Base-by-base conservation (phyloP, 768 basidiomycete species). In the Termitomyces sp. region DNA sequence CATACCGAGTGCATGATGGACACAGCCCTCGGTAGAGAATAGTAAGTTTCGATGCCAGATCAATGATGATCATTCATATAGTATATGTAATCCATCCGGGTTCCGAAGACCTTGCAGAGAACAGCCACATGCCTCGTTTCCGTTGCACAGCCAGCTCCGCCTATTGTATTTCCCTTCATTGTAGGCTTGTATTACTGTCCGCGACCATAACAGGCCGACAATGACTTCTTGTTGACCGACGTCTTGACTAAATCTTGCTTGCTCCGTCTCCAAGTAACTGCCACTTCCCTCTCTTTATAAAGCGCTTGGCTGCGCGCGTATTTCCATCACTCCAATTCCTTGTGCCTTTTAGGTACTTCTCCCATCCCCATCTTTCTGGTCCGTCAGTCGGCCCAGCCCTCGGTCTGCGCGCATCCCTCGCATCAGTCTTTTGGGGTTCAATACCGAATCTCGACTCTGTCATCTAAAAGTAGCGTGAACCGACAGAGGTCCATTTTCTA, bases 371-470 rank as follows among this genome's bases (percentile, higher is more conserved):
- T 57, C 49, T 44, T 55, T 39, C 31, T 12, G 34, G 18, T 47
- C 55, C 36, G 37, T 48, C 55, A 24, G 22, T 36, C 31, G 55
- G 41, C 47, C 44, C 41, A 53, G 27, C 11, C 47, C 53, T 58
- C 52, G 41, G 52, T 65, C 52, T 60, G 48, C 60, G 61, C 57
- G 60, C 63, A 54, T 52, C 37, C 46, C 46, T 27, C 52, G 36
- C 51, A 56, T 61, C 60, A 61, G 31, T 22, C 53, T 48, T 18
- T 44, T 62, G 55, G 55, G 58, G 54, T 56, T 59, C 50, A 58
- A 61, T 51, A 39, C 66, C 62, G 58, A 67, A 49, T 49, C 50
- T 60, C 49, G 58, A 55, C 63, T 65, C 63, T 67, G 64, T 65
- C 68, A 64, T 63, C 58, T 56, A 58, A 63, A 59, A 55, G 52